Evolutionary conservation across 1,284 basidiomycete species (phyloP), one percentile per base, ranked within the genome.

Genomic region (Fistulina hepatica): DNA sequence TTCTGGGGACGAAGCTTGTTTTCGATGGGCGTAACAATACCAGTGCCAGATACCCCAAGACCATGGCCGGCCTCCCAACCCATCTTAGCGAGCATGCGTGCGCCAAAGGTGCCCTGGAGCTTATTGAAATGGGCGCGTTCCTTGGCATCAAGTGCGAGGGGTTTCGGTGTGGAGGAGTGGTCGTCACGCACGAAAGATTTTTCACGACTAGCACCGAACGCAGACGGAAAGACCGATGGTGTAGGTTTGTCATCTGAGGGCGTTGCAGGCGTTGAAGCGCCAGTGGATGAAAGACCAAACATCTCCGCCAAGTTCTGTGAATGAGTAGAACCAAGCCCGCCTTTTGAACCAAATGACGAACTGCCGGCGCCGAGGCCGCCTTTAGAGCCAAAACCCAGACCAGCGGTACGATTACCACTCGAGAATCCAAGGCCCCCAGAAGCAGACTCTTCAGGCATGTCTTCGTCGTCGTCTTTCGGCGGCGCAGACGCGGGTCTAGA

Each of bases 51-150:
- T 1, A 69, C 60, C 50, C 92, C 93, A 12, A 97, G 67, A 53
- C 93, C 93, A 15, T 74, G 73, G 6, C 93, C 83, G 0, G 80
- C 64, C 52, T 81, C 67, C 92, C 93, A 97, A 10, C 93, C 92
- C 79, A 92, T 90, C 61, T 91, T 94, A 27, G 76, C 73, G n/a
- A 97, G 73, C 72, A 97, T 75, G 39, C 79, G 76, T 8, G 90
- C 81, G 49, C 90, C 93, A 46, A 90, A 81, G 0, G 80, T 69
- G 16, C 75, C 71, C 21, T 74, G 66, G 8, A 95, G 67, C 49
- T 83, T 86, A 48, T 63, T 69, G 56, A 97, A 91, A 51, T 95
- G 91, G 11, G 67, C 64, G 38, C 69, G 65, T 48, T 97, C 92
- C 12, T 67, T 49, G 2, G 72, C 60, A 6, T 72, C 73, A 16